Base-by-base conservation (phyloP, 345 rosid species). In the Pelargonium nanum region DNA sequence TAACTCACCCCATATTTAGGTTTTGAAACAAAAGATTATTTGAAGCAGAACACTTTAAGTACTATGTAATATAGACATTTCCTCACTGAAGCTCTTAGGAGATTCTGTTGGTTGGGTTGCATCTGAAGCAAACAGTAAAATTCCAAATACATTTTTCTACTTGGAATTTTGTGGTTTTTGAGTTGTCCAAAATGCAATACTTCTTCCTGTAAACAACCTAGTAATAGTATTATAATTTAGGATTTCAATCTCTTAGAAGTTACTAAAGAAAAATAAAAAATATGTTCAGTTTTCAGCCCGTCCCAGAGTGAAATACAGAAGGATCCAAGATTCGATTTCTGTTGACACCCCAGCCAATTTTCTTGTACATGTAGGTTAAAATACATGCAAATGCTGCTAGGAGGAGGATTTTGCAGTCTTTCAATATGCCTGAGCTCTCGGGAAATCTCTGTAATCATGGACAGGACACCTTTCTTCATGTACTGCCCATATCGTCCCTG, bases 401-500 rank as follows among this genome's bases (percentile, higher is more conserved):
- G 75, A 76, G 85, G 64, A 53, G 80, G 67, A 73, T 85, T 72
- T 67, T 88, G 74, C 72, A 82, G 56, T 79, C 88, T 57, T 84
- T 82, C 59, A 78, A 74, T 55, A 85, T 90, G 87, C 80, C 85
- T 70, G 90, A 88, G 45, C 79, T 85, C 15, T 79, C 85, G 0
- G 63, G 68, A 48, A 79, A 72, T 73, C 87, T 88, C 56, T 80
- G 75, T 65, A 65, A 72, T 9, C 80, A 84, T 77, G 88, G 86
- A 63, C 78, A 76, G 53, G 80, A 75, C 56, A 82, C 96, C 20
- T 62, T 65, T 75, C 85, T 88, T 51, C 90, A 88, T 74, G 90
- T 88, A 63, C 71, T 84, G 63, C 90, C 92, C 26, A 80, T 88
- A 65, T 83, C 92, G 59, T 75, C 85, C 61, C 54, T 85, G 72